Base-by-base conservation (phyloP, 148 eudicot genomes). In the Linanthus parryae region DNA sequence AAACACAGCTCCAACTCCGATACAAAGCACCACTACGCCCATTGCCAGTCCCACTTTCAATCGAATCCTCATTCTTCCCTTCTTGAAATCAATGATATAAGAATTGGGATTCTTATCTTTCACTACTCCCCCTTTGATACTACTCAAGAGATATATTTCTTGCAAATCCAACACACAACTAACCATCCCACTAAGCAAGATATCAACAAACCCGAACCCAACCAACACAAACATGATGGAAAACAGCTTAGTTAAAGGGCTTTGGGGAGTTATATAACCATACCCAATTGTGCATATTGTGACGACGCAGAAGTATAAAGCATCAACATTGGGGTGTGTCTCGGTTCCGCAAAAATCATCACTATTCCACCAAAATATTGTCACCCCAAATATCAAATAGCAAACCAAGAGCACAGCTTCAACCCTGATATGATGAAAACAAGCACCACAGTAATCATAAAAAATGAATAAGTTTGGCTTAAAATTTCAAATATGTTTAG, bases 221-320 rank as follows among this genome's bases (percentile, higher is more conserved):
- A 83, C 65, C 2, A 83, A 36, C 7, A 83, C 85, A 59, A 76
- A 79, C 9, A 56, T 18, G 54, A 75, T 69, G 2, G 83, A 61
- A 59, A 79, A 83, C 26, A 77, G 29, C 51, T 83, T 83, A 0
- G 83, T 64, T 4, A 37, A 14, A 1, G 83, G 62, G 2, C 78
- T 59, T 0, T 39, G 26, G 1, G 90, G 90, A n/a, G 82, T 63
- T 19, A 83, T 83, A 57, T 83, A 85, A 0, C 90, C 90, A 22
- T 83, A 83, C n/a, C 85, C 85, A 24, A 79, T 83, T 14, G 91
- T 83, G 44, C 83, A 83, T 80, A 80, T 73, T 16, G 83, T 83
- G n/a, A 80, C 83, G 11, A 83, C 69, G 35, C 76, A 73, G 63
- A 83, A 80, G 58, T 83, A 83, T 19, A 83, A 47, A 0, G 78